Conservation (phyloP, 495 filamentous ascomycete genomes). For the Sphaerosporella brunnea region DNA sequence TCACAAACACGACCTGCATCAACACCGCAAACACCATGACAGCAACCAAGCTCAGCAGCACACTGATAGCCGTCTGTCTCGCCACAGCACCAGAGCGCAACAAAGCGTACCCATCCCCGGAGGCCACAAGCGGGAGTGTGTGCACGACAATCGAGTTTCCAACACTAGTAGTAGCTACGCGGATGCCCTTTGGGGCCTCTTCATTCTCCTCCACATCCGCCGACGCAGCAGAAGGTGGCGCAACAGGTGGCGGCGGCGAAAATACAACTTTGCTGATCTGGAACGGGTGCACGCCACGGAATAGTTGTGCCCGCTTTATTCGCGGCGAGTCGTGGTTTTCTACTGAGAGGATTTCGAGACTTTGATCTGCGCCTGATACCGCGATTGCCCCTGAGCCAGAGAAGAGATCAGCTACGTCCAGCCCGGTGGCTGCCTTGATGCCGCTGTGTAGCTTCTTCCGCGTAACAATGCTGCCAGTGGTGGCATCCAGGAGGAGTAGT, state of each 20-base stretch:
- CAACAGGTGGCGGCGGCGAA: conserved; percentile 51
- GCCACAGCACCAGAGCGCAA: conserved; percentile 10
- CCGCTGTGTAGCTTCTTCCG: conserved; percentile 38
- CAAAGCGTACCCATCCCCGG: conserved; percentile 10
- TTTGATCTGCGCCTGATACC: conserved; percentile 64
- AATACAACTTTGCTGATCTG: conserved; percentile 75
- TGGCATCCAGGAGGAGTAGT: conserved; percentile 43
- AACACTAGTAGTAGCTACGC: conserved; percentile 69
- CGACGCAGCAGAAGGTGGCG: conserved; percentile 29
- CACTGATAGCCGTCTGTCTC: conserved; percentile 18
- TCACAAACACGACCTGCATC: conserved; percentile 22
- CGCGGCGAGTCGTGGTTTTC: conserved; percentile 36
- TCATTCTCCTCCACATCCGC: conserved; percentile 26
- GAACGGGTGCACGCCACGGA: conserved; percentile 58
- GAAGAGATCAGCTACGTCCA: conserved; percentile 31
- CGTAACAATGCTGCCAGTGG: conserved; percentile 30
- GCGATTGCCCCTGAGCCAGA: conserved; percentile 44
- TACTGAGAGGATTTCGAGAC: conserved; percentile 58
- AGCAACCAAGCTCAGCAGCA: conserved; percentile 16
- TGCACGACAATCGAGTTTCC: conserved; percentile 75
- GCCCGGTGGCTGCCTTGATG: conserved; percentile 33
- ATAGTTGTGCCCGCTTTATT: conserved; percentile 13
- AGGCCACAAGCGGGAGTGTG: conserved; percentile 46
- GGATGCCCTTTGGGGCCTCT: conserved; percentile 37
- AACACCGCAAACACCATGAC: conserved; percentile 18